Conservation (phyloP, 2,329 filamentous ascomycete genomes). For the Chaetomiaceae sp. region DNA sequence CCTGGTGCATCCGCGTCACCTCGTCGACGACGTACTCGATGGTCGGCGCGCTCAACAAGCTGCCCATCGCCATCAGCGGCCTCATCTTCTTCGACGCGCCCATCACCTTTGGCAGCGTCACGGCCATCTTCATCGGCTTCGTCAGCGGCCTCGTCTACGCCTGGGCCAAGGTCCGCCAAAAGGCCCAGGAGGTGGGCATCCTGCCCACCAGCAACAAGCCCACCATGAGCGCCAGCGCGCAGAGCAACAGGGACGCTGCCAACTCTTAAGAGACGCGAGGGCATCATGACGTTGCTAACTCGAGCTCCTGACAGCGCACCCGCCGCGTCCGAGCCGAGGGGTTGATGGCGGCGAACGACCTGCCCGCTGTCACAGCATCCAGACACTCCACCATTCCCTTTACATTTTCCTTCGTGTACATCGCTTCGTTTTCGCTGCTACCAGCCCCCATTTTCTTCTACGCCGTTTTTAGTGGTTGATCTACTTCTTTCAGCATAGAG, state of each 20-base stretch:
- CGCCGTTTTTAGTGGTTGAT: conserved; percentile 20
- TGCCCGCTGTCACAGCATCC: neutral
- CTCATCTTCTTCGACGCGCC: conserved; percentile 94
- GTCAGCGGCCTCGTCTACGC: conserved; percentile 89
- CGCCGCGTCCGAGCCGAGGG: neutral
- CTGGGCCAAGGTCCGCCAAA: conserved; percentile 79
- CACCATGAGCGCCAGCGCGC: conserved; percentile 81
- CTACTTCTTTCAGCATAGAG: conserved; percentile 21
- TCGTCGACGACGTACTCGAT: conserved; percentile 98
- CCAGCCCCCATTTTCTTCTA: conserved; percentile 8
- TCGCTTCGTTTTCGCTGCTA: conserved; percentile 16
- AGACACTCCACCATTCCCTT: neutral
- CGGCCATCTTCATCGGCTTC: conserved; percentile 87
- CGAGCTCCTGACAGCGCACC: conserved; percentile 3
- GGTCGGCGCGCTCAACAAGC: conserved; percentile 97
- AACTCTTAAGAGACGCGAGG: conserved; percentile 54
- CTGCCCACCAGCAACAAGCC: conserved; percentile 64
- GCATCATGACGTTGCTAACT: neutral
- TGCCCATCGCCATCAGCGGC: conserved; percentile 88
- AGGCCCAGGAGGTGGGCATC: conserved; percentile 59
- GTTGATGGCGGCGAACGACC: neutral
- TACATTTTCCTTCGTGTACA: conserved; percentile 21
- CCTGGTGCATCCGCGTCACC: conserved; percentile 97
- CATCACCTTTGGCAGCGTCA: conserved; percentile 85
- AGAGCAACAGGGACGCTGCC: conserved; percentile 82